phyloP scores from a whole-genome alignment of 2,329 filamentous ascomycete genomes.

The Aspergillus arachidicola region DNA sequence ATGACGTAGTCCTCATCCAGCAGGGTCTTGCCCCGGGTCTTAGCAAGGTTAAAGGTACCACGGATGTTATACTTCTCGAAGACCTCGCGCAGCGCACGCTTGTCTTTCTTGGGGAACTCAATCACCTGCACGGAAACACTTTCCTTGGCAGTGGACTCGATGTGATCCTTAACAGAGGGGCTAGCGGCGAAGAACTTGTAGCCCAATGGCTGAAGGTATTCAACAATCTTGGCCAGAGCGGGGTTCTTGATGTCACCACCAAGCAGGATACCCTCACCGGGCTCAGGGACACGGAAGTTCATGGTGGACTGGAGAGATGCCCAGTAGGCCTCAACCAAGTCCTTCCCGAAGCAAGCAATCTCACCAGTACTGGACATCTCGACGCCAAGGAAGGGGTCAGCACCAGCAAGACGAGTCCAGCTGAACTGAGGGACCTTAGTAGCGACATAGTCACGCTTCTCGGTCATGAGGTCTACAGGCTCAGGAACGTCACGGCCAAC shows the following conservation, averaged over 20 bases:
- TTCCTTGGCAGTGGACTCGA: constrained; percentile 72
- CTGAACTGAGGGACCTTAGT: constrained; percentile 99
- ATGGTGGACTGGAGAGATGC: constrained; percentile 92
- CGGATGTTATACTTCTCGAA: constrained; percentile 97
- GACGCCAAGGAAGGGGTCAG: constrained; percentile 95
- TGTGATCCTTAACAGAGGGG: constrained; percentile 75
- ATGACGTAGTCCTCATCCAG: constrained; percentile 97
- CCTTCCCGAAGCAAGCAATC: constrained; percentile 97
- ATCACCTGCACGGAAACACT: constrained; percentile 80
- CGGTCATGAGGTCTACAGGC: constrained; percentile 82
- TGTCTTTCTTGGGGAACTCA: constrained; percentile 95
- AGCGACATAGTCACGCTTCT: constrained; percentile 87
- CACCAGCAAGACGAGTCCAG: constrained; percentile 95
- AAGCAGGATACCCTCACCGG: constrained; percentile 92
- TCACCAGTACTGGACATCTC: constrained; percentile 98
- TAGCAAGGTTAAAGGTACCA: constrained; percentile 92
- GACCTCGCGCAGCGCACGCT: constrained; percentile 89
- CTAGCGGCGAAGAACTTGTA: constrained; percentile 94
- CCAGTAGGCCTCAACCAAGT: constrained; percentile 98
- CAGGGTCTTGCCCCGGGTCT: constrained; percentile 77
- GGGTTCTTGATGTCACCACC: constrained; percentile 77
- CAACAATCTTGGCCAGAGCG: constrained; percentile 75
- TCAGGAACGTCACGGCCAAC: constrained; percentile 82
- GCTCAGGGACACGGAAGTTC: constrained; percentile 97
- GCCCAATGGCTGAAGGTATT: constrained; percentile 83